A percentile compares a stretch with the other conserved stretches of the same genome.
These are phyloP conservation scores for Xylaria sp. DNA, from an alignment of 2,329 filamentous ascomycete species.

Conservation along the genomic window DNA sequence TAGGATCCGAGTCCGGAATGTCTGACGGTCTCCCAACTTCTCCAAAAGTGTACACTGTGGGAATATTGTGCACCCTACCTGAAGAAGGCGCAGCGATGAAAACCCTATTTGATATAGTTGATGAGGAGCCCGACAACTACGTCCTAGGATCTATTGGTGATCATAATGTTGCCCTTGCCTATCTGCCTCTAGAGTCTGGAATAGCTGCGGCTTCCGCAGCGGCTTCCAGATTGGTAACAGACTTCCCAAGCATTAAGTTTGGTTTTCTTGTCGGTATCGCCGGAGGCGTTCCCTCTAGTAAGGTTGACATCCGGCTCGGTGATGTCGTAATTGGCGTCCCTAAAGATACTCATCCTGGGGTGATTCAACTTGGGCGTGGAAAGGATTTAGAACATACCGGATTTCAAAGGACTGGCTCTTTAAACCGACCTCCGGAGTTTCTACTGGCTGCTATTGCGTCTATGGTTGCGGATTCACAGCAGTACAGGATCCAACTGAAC, in stretches of 20 bases:
- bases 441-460: neutral
- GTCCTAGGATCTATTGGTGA: constrained; percentile 10
- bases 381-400: neutral
- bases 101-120: neutral
- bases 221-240: neutral
- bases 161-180: constrained; percentile 2
- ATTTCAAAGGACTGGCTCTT: constrained; percentile 13
- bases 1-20: neutral
- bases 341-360: neutral
- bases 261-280: constrained; percentile 6
- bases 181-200: constrained; percentile 5
- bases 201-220: neutral
- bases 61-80: constrained; percentile 9
- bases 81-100: constrained; percentile 12
- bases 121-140: neutral
- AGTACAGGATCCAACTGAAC: neutral
- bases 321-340: constrained; percentile 5
- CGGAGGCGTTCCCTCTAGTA: neutral
- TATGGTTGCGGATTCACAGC: neutral
- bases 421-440: neutral
- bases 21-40: neutral
- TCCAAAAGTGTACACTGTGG: neutral
- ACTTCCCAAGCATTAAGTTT: neutral
- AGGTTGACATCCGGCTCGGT: constrained; percentile 4
- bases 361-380: constrained; percentile 11